Evolutionary conservation across 768 basidiomycete genomes (phyloP).

Genomic region (Lactifluus pinguis): DNA sequence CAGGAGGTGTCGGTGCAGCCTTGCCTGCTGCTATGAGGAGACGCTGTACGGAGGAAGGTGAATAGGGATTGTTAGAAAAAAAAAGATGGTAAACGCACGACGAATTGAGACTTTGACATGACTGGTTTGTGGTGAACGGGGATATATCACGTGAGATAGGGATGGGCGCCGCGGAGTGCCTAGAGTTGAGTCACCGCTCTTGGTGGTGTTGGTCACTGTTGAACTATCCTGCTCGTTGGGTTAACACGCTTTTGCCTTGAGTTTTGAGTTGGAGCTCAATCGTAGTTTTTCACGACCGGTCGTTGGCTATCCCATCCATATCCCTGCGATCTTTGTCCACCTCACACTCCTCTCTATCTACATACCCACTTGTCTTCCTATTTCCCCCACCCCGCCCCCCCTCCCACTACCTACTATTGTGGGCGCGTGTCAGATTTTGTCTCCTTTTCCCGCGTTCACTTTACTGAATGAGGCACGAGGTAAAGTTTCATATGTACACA

Average conservation of each 20-base stretch:
- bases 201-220: not conserved
- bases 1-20: constrained; percentile 90
- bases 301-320: not conserved
- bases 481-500: constrained; percentile 11
- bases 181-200: constrained; percentile 6
- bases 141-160: not conserved
- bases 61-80: not conserved
- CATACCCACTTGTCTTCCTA: not conserved
- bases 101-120: constrained; percentile 62
- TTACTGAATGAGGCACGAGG: constrained; percentile 12
- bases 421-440: not conserved
- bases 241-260: constrained; percentile 13
- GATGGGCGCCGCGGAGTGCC: constrained; percentile 13
- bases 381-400: too few species aligned
- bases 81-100: constrained; percentile 41
- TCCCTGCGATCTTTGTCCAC: not conserved
- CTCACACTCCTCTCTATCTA: not conserved
- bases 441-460: constrained; percentile 15
- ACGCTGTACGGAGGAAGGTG: constrained; percentile 38
- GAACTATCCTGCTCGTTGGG: constrained; percentile 15
- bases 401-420: not conserved
- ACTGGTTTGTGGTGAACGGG: constrained; percentile 55
- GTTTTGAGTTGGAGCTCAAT: constrained; percentile 4
- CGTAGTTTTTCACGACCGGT: not conserved
- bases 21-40: constrained; percentile 88